phyloP scores from a whole-genome alignment of 352 stramenopile species.

The Phytopythium mirpurense region DNA sequence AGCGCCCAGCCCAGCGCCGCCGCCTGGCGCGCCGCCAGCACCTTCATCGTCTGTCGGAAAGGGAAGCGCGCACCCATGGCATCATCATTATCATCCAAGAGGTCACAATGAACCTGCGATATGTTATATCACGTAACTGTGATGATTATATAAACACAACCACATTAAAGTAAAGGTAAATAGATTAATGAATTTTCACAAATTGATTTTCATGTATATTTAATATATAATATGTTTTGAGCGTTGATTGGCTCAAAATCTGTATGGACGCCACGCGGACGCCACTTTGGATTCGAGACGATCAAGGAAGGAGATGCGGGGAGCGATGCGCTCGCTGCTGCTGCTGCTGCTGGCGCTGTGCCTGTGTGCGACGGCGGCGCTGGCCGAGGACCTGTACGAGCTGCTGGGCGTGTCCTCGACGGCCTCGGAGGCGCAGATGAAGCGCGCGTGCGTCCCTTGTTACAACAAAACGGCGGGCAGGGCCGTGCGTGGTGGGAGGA shows the following conservation, averaged over 20 bases:
- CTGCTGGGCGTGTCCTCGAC: slow-evolving; percentile 52
- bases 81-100: no score
- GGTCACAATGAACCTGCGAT: no score
- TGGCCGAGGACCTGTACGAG: slow-evolving; percentile 66
- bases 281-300: no score
- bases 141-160: neutral
- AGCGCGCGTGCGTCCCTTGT: slow-evolving; percentile 46
- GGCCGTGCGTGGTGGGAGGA: neutral
- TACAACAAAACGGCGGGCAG: neutral
- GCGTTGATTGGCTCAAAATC: slow-evolving; percentile 5
- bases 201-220: no score
- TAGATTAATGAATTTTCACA: no score
- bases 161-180: no score
- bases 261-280: no score
- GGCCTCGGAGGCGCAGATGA: slow-evolving; percentile 51
- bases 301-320: neutral
- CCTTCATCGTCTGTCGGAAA: neutral
- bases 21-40: neutral
- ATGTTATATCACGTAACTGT: no score
- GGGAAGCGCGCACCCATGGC: no score
- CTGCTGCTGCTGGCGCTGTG: slow-evolving; percentile 25
- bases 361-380: slow-evolving; percentile 32
- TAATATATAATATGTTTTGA: no score
- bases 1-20: neutral
- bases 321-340: slow-evolving; percentile 18